Evolutionary conservation across 2,329 filamentous ascomycete species (phyloP).

Genomic region (Lomentospora prolificans): DNA sequence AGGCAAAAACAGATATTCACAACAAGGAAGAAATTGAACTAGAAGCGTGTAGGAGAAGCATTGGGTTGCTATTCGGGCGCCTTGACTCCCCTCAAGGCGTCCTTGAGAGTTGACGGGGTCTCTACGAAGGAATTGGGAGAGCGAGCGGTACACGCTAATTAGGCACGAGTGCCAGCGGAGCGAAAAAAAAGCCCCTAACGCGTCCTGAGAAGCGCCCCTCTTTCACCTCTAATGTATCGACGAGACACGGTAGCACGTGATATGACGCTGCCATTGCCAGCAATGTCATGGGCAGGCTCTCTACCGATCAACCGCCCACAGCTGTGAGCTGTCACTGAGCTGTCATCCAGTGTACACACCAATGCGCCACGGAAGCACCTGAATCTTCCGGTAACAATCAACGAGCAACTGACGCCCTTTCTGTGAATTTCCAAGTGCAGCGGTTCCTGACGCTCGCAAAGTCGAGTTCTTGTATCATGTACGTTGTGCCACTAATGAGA

Average conservation of each 20-base stretch:
- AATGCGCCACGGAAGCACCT: no score
- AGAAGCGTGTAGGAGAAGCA: background rate
- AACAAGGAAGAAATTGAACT: background rate
- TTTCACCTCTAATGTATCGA: background rate
- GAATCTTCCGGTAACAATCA: no score
- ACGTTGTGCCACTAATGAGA: no score
- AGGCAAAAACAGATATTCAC: no score
- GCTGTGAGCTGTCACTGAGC: no score
- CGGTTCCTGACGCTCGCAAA: no score
- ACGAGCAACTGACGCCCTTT: no score
- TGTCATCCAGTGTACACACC: no score
- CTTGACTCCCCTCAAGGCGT: background rate
- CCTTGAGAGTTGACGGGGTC: no score
- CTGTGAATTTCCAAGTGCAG: no score
- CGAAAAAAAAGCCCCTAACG: background rate
- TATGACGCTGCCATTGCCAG: background rate
- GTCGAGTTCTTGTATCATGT: no score
- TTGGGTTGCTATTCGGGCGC: background rate
- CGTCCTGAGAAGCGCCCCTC: background rate
- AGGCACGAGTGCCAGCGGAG: background rate
- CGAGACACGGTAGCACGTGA: background rate
- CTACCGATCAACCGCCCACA: background rate
- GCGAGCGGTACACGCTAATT: background rate
- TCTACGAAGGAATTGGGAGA: background rate
- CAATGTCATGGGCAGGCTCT: no score